A percentile compares a stretch with the other conserved stretches of the same genome.
Conservation (phyloP, 2,329 filamentous ascomycete genomes). For the Aspergillus vadensis region DNA sequence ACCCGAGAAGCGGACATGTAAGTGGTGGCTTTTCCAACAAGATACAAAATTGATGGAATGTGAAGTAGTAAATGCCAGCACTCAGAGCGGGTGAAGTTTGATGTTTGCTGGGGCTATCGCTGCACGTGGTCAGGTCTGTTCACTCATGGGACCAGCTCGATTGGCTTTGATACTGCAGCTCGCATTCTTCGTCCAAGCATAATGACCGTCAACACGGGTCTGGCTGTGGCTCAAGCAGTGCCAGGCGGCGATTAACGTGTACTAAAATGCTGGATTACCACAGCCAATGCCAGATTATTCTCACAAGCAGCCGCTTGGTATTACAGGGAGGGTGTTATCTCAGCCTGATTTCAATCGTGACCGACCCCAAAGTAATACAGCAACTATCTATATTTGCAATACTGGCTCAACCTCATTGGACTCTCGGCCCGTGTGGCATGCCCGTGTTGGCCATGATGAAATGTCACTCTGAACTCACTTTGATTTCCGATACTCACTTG, state of each 20-base stretch:
- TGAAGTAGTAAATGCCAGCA: neutral
- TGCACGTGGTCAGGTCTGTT: neutral
- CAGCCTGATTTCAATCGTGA: neutral
- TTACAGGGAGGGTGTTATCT: neutral
- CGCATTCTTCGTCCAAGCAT: neutral
- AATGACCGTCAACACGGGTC: neutral
- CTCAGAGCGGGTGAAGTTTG: neutral
- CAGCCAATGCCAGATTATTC: neutral
- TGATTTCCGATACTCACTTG: conserved; percentile 9
- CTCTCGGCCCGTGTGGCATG: conserved; percentile 13
- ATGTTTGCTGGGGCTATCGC: neutral
- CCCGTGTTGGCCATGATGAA: neutral
- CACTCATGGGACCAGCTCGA: neutral
- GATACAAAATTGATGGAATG: too few relatives aligned
- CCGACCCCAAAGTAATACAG: conserved; percentile 12
- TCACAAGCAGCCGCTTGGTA: neutral
- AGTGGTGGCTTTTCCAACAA: too few relatives aligned
- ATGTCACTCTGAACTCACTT: neutral
- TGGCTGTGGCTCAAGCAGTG: neutral
- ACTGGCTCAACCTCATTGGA: conserved; percentile 21
- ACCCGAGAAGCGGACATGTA: too few relatives aligned
- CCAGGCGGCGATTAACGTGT: neutral
- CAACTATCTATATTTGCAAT: conserved; percentile 17
- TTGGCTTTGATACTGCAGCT: neutral
- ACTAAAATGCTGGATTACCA: neutral